phyloP scores from a whole-genome alignment of 495 filamentous ascomycete species.

The Physcia stellaris region DNA sequence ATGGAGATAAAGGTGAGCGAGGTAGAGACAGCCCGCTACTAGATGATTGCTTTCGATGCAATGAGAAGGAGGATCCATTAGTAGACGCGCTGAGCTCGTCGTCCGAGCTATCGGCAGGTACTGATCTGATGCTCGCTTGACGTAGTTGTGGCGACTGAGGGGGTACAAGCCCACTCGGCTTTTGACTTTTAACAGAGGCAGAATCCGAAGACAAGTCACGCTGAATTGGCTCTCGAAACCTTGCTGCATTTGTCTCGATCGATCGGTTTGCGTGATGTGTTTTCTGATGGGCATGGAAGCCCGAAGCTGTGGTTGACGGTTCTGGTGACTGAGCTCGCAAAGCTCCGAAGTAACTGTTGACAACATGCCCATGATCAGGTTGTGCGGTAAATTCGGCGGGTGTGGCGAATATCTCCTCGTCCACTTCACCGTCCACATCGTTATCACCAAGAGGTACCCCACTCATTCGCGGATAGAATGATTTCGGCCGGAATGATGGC shows the following conservation, averaged over 20 bases:
- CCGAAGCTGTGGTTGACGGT: conserved; percentile 16
- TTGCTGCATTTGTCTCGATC: no score
- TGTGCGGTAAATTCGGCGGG: conserved; percentile 3
- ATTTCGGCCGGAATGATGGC: conserved; percentile 49
- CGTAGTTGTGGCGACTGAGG: conserved; percentile 43
- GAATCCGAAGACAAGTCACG: conserved; percentile 31
- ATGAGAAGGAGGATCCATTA: conserved; percentile 37
- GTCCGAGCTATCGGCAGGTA: conserved; percentile 48
- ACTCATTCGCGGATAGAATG: conserved; percentile 62
- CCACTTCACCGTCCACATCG: no score
- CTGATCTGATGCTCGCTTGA: conserved; percentile 40
- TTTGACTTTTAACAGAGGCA: conserved; percentile 28
- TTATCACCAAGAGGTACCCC: no score
- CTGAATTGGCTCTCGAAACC: no score
- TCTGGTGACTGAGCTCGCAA: conserved; percentile 38
- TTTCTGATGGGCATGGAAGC: no score
- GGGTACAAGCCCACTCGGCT: conserved; percentile 36
- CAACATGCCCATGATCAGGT: neutral
- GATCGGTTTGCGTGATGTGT: no score
- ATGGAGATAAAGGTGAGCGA: conserved; percentile 52
- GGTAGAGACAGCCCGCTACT: conserved; percentile 48
- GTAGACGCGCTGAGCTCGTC: conserved; percentile 44
- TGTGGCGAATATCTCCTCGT: conserved; percentile 6
- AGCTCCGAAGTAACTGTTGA: conserved; percentile 28
- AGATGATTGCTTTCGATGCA: conserved; percentile 47